A percentile compares a stretch with the other conserved stretches of the same genome.
These are phyloP conservation scores for Leersia perrieri DNA, from an alignment of 176 grass and related monocot species.

Conservation along the genomic window DNA sequence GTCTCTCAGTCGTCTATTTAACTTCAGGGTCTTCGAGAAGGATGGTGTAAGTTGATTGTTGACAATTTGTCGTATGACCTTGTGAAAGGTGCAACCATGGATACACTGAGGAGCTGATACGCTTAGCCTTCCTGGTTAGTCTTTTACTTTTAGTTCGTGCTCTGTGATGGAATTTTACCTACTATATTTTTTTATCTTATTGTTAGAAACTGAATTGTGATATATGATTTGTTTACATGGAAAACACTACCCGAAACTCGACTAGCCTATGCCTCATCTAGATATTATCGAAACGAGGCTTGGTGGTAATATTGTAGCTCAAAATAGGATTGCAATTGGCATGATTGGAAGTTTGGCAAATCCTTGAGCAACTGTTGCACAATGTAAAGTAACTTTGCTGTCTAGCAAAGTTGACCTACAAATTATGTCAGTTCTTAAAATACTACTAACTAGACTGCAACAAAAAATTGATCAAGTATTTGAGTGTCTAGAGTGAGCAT, in stretches of 20 bases:
- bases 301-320: too few relatives aligned
- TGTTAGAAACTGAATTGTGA: too few relatives aligned
- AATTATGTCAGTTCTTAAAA: background rate
- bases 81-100: conserved; percentile 79
- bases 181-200: background rate
- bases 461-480: background rate
- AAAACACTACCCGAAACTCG: too few relatives aligned
- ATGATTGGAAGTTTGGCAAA: too few relatives aligned
- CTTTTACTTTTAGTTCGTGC: background rate
- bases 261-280: too few relatives aligned
- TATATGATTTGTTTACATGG: too few relatives aligned
- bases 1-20: too few relatives aligned
- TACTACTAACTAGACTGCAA: background rate
- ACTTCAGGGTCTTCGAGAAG: conserved; percentile 70
- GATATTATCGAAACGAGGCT: too few relatives aligned
- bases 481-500: background rate
- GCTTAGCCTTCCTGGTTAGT: conserved; percentile 74
- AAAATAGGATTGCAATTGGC: too few relatives aligned
- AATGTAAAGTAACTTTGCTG: background rate
- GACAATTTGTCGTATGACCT: conserved; percentile 86
- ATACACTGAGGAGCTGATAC: conserved; percentile 83
- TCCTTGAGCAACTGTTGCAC: background rate
- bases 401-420: background rate
- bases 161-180: background rate
- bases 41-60: conserved; percentile 75